These are phyloP conservation scores for Ceratobasidium sp. DNA, from an alignment of 1,284 basidiomycete species.

Conservation along the genomic window DNA sequence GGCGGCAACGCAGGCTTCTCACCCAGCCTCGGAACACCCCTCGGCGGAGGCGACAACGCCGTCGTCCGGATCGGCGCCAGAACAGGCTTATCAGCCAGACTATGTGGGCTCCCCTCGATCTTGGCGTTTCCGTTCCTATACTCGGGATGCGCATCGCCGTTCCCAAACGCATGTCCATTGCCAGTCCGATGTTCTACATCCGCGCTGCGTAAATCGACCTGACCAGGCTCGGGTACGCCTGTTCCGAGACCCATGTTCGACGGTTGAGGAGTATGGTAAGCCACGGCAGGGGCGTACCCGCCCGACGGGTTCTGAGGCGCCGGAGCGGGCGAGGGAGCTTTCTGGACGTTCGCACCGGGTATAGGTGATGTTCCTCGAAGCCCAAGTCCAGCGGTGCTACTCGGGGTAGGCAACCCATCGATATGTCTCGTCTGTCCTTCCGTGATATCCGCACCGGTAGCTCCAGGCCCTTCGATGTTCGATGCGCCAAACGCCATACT, in stretches of 20 bases:
- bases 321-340: neutral
- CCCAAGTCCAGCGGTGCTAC: neutral
- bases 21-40: neutral
- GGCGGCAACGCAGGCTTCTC: conserved; percentile 7
- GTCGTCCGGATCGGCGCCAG: conserved; percentile 38
- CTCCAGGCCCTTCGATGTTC: conserved; percentile 33
- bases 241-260: conserved; percentile 29
- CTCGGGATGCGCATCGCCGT: neutral
- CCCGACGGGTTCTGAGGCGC: neutral
- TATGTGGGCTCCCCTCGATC: conserved; percentile 12
- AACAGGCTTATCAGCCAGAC: conserved; percentile 16
- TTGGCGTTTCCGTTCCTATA: neutral
- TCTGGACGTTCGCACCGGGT: neutral
- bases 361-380: conserved; percentile 5
- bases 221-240: conserved; percentile 30
- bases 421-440: neutral
- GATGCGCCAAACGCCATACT: conserved; percentile 43
- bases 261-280: neutral
- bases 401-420: conserved; percentile 8
- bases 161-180: neutral
- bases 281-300: neutral
- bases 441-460: conserved; percentile 9
- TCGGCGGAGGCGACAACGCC: conserved; percentile 29
- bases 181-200: conserved; percentile 27
- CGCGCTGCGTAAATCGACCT: conserved; percentile 24